Evolutionary conservation across 192 early-diverging fungal species (phyloP).

Genomic region (Entomortierella chlamydospora): DNA sequence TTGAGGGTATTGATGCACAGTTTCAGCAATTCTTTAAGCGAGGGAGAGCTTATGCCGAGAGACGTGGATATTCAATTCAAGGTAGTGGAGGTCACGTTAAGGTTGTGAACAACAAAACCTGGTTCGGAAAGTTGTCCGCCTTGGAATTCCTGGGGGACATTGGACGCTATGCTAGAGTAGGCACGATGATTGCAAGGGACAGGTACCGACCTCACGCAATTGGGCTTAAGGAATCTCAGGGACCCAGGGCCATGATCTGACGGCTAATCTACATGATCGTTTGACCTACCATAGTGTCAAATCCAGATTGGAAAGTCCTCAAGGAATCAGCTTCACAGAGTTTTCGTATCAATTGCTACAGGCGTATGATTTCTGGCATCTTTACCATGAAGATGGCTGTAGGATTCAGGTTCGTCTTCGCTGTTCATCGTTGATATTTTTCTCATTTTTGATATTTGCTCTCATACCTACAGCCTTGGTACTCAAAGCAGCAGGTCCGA

Average conservation of each 20-base stretch:
- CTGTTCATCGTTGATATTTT: too few species aligned
- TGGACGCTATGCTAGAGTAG: constrained; percentile 84
- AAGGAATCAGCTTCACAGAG: constrained; percentile 96
- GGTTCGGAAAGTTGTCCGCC: constrained; percentile 79
- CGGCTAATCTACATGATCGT: too few species aligned
- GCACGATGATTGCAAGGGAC: constrained; percentile 88
- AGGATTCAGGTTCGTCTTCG: constrained; percentile 68
- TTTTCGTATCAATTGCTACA: constrained; percentile 97
- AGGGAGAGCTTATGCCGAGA: constrained; percentile 56
- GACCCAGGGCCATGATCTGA: too few species aligned
- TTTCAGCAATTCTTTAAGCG: constrained; percentile 76
- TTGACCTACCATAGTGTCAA: constrained; percentile 70
- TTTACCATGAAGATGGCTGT: constrained; percentile 74
- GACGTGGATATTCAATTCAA: constrained; percentile 46
- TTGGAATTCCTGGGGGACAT: constrained; percentile 82
- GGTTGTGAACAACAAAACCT: constrained; percentile 85
- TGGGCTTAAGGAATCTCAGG: too few species aligned
- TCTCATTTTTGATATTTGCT: too few species aligned
- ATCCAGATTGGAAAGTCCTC: constrained; percentile 76
- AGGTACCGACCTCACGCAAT: constrained; percentile 71
- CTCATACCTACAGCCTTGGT: too few species aligned
- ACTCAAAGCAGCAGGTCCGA: neutral
- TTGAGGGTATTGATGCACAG: constrained; percentile 75
- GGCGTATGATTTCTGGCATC: constrained; percentile 92
- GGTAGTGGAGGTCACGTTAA: constrained; percentile 48